Evolutionary conservation across 306 rosid species (phyloP).

Genomic region (Lupinus albus): DNA sequence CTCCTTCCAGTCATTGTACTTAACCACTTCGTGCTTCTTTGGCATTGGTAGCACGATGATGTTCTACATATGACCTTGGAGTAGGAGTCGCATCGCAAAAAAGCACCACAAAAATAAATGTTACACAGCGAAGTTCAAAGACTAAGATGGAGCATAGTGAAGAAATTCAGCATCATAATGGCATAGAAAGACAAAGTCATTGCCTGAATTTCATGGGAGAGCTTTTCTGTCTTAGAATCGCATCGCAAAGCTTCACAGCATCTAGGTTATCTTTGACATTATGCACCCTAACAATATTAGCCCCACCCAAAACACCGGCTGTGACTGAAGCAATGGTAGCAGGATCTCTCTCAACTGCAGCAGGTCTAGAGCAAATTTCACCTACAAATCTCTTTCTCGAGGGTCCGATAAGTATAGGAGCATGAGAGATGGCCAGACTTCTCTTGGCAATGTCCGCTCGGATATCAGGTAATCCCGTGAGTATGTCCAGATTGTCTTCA

Average conservation of each 20-base stretch:
- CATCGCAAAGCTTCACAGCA: conserved; percentile 80
- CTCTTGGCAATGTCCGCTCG: conserved; percentile 59
- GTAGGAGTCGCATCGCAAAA: conserved; percentile 13
- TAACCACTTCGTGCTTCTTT: background rate
- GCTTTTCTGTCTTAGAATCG: conserved; percentile 56
- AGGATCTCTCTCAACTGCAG: conserved; percentile 70
- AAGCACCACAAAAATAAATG: background rate
- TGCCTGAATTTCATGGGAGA: conserved; percentile 33
- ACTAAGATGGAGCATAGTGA: background rate
- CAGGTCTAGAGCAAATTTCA: conserved; percentile 58
- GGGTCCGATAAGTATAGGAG: conserved; percentile 81
- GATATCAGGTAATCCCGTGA: conserved; percentile 60
- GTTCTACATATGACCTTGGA: conserved; percentile 30
- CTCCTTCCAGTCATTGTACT: conserved; percentile 5
- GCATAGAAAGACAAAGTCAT: conserved; percentile 23
- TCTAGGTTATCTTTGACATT: conserved; percentile 77
- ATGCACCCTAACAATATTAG: conserved; percentile 86
- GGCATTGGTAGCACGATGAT: conserved; percentile 7
- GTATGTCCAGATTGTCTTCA: conserved; percentile 69
- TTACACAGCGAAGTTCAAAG: conserved; percentile 15
- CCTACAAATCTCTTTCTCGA: conserved; percentile 86
- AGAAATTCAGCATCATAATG: background rate
- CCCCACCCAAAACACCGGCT: conserved; percentile 68
- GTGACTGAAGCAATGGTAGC: conserved; percentile 82
- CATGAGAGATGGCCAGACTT: conserved; percentile 73